Evolutionary conservation across 352 stramenopile species (phyloP), one percentile per base, ranked within the genome.

Genomic region (Phytophthora pisi): DNA sequence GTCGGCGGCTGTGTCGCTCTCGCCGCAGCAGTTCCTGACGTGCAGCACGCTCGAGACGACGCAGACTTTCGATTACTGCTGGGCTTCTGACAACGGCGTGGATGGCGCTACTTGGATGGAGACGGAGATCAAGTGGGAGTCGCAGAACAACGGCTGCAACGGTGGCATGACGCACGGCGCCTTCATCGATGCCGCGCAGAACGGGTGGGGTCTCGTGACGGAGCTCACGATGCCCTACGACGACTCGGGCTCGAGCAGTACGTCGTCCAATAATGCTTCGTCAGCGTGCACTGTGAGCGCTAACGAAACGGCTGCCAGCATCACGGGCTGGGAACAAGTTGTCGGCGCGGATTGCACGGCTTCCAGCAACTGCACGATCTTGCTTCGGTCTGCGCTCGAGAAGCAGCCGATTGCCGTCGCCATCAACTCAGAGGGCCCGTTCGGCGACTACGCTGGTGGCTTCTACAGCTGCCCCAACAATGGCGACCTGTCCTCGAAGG

Each of bases 61-160:
- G 51, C 74, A 91, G 62, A 87, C 82, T 5, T 94, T 92, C 60
- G 78, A 75, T 16, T 94, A 94, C 64, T 94, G 86, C 61, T 94
- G 85, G 83, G 80, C 81, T 1, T 72, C 77, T 11, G 66, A 72
- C 34, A 70, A 49, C 20, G 74, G 77, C 8, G 77, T 83, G 10
- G 62, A 51, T 11, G 81, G 82, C 0, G 80, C 81, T 2, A 66
- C 75, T 11, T 94, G 86, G 86, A 71, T 94, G 28, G 63, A 78
- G 10, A 66, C 78, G 16, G 68, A 74, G 56, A 91, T 92, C 55
- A 90, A 79, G 58, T 94, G 86, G 86, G 84, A 91, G 57, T 91
- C 84, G 8, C 72, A 72, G 36, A 94, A 94, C 71, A 64, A 91
- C 23, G 84, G 82, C n/a, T 94, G 86, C 28, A 82, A 91, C 38